Evolutionary conservation across 257 asterid species (phyloP).

Genomic region (Plantago elongata): DNA sequence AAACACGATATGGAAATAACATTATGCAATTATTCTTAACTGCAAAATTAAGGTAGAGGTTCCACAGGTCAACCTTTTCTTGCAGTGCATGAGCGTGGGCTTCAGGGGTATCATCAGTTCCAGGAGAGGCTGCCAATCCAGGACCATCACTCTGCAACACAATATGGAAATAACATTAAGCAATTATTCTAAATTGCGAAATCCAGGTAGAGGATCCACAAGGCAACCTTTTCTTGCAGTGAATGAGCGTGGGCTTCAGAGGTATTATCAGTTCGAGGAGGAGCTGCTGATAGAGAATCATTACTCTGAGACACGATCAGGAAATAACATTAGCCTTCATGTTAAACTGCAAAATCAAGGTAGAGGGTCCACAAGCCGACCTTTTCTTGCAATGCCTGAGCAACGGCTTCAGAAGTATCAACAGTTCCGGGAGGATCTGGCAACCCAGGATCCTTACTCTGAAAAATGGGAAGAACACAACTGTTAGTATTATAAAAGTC

Average conservation of each 20-base stretch:
- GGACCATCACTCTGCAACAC: slow-evolving; percentile 24
- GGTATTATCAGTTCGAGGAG: slow-evolving; percentile 37
- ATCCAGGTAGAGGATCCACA: slow-evolving; percentile 14
- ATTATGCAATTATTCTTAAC: background rate
- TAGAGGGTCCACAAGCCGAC: slow-evolving; percentile 29
- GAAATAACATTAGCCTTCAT: background rate
- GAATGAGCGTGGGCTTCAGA: slow-evolving; percentile 74
- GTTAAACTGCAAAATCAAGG: slow-evolving; percentile 12
- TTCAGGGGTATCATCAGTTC: slow-evolving; percentile 47
- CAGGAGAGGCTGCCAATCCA: slow-evolving; percentile 28
- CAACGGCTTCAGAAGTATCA: slow-evolving; percentile 59
- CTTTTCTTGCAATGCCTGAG: slow-evolving; percentile 93
- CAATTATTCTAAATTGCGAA: slow-evolving; percentile 6
- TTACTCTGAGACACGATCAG: slow-evolving; percentile 34
- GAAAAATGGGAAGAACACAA: slow-evolving; percentile 25
- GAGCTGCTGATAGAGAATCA: slow-evolving; percentile 32
- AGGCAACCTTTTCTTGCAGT: slow-evolving; percentile 82
- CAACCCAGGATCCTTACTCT: slow-evolving; percentile 39
- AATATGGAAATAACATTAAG: background rate
- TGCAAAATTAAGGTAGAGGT: slow-evolving; percentile 16
- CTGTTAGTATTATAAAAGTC: background rate
- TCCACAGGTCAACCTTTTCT: slow-evolving; percentile 61
- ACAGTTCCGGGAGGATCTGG: slow-evolving; percentile 32
- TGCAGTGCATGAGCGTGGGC: slow-evolving; percentile 80
- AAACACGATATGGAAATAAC: slow-evolving; percentile 22